A percentile compares a stretch with the other conserved stretches of the same genome.
phyloP scores from a whole-genome alignment of 1,139 yeast genomes.

The Pneumocystis jirovecii region DNA sequence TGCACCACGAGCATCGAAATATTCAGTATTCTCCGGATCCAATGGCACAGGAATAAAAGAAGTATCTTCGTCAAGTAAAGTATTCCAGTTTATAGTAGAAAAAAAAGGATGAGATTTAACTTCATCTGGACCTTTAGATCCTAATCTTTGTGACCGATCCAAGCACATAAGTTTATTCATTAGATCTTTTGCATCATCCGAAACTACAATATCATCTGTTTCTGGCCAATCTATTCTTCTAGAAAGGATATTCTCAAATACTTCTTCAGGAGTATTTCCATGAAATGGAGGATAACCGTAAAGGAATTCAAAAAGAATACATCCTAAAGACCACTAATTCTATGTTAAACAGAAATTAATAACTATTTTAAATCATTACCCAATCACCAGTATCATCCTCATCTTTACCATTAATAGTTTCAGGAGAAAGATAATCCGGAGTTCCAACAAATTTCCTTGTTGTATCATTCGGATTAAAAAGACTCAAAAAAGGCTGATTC shows the following conservation, averaged over 20 bases:
- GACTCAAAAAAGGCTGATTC: constrained; percentile 34
- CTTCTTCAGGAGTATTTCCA: constrained; percentile 62
- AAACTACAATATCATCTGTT: constrained; percentile 33
- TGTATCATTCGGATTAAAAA: constrained; percentile 50
- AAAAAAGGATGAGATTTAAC: constrained; percentile 69
- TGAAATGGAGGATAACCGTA: constrained; percentile 95
- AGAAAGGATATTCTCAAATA: constrained; percentile 62
- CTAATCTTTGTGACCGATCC: constrained; percentile 55
- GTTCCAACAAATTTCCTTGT: constrained; percentile 75
- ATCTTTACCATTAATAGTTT: constrained; percentile 71
- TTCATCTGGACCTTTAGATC: constrained; percentile 62
- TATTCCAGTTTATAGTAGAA: constrained; percentile 56
- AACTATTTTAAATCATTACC: constrained; percentile 22
- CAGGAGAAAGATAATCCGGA: constrained; percentile 96
- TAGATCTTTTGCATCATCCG: constrained; percentile 60
- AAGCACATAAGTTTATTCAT: constrained; percentile 45
- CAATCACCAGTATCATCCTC: constrained; percentile 87
- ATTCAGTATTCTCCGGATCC: constrained; percentile 79
- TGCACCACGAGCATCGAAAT: constrained; percentile 87
- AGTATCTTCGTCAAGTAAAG: constrained; percentile 57
- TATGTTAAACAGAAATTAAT: neutral
- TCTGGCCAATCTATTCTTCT: constrained; percentile 80
- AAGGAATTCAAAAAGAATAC: constrained; percentile 79
- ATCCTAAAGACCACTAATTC: constrained; percentile 72
- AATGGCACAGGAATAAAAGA: constrained; percentile 70